Conservation (phyloP, 2,329 filamentous ascomycete species). For the Colletotrichum aenigma region DNA sequence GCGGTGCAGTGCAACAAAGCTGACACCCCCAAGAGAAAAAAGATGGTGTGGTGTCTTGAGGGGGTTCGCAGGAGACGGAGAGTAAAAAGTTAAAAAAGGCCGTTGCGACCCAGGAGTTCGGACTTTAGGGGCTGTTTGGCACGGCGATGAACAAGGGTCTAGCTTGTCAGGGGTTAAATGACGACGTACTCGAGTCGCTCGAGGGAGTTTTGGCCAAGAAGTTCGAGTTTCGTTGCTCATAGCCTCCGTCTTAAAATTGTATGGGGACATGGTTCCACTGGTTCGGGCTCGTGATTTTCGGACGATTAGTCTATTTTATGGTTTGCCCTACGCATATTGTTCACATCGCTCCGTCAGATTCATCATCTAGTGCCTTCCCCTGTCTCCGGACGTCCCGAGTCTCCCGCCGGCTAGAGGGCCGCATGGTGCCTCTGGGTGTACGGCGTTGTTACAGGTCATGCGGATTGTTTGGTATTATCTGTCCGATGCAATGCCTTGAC, state of each 20-base stretch:
- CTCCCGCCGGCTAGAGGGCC: not conserved
- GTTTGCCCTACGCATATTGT: not conserved
- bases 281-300: not conserved
- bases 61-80: not conserved
- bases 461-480: not conserved
- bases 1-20: not conserved
- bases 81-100: not conserved
- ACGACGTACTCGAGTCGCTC: not conserved
- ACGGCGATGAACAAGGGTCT: not conserved
- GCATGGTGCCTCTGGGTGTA: not conserved
- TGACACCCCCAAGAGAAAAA: not conserved
- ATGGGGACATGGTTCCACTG: constrained; percentile 3
- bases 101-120: not conserved
- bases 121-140: not conserved
- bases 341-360: not conserved
- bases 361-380: not conserved
- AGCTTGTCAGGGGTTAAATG: not conserved
- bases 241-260: not conserved
- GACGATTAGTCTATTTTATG: not conserved
- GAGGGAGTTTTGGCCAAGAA: constrained; percentile 5
- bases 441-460: not conserved
- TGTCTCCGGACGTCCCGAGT: not conserved
- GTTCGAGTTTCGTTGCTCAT: constrained; percentile 10
- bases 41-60: not conserved
- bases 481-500: not conserved